A percentile compares a stretch with the other conserved stretches of the same genome.
Conservation (phyloP, 1,284 basidiomycete species). For the Heterobasidion occidentale region DNA sequence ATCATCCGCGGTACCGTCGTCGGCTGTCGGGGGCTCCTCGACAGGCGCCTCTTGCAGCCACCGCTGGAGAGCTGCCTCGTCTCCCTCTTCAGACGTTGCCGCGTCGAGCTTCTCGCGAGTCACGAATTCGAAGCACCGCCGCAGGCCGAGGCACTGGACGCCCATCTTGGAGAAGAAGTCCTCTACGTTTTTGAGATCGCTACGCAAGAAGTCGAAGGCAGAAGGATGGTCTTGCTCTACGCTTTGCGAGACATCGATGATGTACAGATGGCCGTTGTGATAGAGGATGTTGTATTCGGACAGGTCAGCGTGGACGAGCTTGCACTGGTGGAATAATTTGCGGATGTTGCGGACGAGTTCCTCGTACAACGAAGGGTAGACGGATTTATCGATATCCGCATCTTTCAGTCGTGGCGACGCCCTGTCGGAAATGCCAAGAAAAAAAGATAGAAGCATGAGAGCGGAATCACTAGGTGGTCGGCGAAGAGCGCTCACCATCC, state of each 20-base stretch:
- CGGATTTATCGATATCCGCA: constrained; percentile 53
- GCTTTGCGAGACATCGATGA: constrained; percentile 98
- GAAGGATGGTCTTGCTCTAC: constrained; percentile 98
- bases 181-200: constrained; percentile 89
- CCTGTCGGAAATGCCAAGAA: constrained; percentile 31
- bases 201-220: constrained; percentile 93
- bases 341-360: constrained; percentile 80
- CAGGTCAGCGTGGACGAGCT: constrained; percentile 95
- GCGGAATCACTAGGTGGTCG: background rate
- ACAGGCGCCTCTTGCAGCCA: constrained; percentile 40
- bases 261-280: constrained; percentile 75
- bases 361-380: constrained; percentile 62
- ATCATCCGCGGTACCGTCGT: constrained; percentile 13
- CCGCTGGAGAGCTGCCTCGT: constrained; percentile 33
- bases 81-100: constrained; percentile 27
- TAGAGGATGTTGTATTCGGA: constrained; percentile 98
- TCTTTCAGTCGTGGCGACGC: constrained; percentile 91
- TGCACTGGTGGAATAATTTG: constrained; percentile 85
- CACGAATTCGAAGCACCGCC: constrained; percentile 85
- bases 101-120: constrained; percentile 47
- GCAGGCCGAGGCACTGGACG: constrained; percentile 71
- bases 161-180: constrained; percentile 84
- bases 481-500: constrained; percentile 57
- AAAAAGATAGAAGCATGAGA: background rate
- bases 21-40: constrained; percentile 12